phyloP scores from a whole-genome alignment of 352 stramenopile species.

The Pythium periplocum region DNA sequence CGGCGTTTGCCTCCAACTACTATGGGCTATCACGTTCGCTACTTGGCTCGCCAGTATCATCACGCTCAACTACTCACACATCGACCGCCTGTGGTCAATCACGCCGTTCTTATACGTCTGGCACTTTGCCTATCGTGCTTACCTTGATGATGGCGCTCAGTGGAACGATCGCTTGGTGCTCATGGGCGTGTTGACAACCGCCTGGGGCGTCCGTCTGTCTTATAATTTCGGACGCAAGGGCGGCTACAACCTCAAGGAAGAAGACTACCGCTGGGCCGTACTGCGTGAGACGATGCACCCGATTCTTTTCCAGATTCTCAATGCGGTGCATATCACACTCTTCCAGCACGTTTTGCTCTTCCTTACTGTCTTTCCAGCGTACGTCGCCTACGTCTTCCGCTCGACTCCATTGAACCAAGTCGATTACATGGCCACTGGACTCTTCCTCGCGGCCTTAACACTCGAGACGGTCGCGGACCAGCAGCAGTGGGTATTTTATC shows the following conservation, averaged over 20 bases:
- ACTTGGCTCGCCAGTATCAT: slow-evolving; percentile 59
- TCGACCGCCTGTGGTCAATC: slow-evolving; percentile 91
- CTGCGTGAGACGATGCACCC: slow-evolving; percentile 77
- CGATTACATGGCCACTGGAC: slow-evolving; percentile 51
- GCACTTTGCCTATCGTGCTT: slow-evolving; percentile 64
- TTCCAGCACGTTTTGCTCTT: slow-evolving; percentile 89
- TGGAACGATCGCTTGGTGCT: slow-evolving; percentile 62
- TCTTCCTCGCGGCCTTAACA: slow-evolving; percentile 68
- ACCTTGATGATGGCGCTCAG: slow-evolving; percentile 39
- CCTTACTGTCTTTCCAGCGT: slow-evolving; percentile 67
- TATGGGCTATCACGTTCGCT: slow-evolving; percentile 33
- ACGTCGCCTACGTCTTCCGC: slow-evolving; percentile 54
- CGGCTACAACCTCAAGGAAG: slow-evolving; percentile 84
- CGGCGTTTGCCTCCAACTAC: slow-evolving; percentile 36
- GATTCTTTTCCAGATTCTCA: slow-evolving; percentile 86
- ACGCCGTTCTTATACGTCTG: slow-evolving; percentile 84
- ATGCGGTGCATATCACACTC: slow-evolving; percentile 86
- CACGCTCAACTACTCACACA: slow-evolving; percentile 88
- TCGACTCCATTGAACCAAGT: slow-evolving; percentile 39
- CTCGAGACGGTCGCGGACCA: slow-evolving; percentile 89
- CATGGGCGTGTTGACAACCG: slow-evolving; percentile 74
- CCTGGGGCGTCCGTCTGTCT: slow-evolving; percentile 86
- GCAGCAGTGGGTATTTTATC: slow-evolving; percentile 91
- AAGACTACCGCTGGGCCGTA: slow-evolving; percentile 92
- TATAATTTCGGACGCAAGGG: slow-evolving; percentile 92